Evolutionary conservation across 2,329 filamentous ascomycete species (phyloP).

Genomic region (Cytospora mali): DNA sequence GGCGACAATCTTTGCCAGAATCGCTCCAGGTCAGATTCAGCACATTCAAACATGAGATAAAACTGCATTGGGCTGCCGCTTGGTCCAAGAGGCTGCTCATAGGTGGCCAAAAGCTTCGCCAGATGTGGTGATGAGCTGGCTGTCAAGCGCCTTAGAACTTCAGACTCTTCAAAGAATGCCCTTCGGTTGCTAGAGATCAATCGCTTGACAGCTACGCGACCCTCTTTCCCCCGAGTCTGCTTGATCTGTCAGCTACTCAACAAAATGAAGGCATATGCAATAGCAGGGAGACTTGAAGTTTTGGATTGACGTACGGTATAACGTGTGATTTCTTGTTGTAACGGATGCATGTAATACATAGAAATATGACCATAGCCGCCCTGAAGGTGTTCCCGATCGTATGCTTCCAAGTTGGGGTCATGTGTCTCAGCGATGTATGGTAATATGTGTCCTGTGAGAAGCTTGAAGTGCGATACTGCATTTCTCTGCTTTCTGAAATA

Average conservation of each 20-base stretch:
- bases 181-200: background rate
- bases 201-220: background rate
- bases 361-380: no score
- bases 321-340: no score
- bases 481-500: background rate
- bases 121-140: background rate
- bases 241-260: background rate
- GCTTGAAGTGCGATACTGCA: background rate
- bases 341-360: no score
- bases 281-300: background rate
- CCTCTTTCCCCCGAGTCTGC: background rate
- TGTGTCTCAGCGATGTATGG: background rate
- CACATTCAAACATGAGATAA: slow-evolving; percentile 3
- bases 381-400: background rate
- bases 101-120: background rate
- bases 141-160: background rate
- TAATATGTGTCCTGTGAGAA: background rate
- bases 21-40: background rate
- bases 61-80: background rate
- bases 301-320: background rate
- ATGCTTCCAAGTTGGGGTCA: background rate
- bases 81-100: background rate
- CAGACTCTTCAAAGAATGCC: background rate
- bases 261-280: background rate
- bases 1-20: background rate